These are phyloP conservation scores for Allium cepa DNA, from an alignment of 106 monocot genomes.

Conservation along the genomic window DNA sequence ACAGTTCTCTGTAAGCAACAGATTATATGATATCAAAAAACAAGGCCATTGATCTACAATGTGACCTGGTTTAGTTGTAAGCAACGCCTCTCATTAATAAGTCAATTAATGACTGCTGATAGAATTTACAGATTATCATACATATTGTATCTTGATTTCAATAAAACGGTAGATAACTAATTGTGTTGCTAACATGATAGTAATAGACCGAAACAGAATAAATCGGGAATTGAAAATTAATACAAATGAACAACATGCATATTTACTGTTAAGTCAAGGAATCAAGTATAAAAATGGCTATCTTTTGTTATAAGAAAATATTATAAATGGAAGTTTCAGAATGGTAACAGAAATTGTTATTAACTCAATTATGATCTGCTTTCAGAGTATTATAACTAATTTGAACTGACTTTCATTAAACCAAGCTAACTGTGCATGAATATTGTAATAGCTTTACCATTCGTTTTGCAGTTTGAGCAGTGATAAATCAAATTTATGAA, in stretches of 20 bases:
- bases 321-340: background rate
- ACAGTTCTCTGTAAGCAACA: too few relatives aligned
- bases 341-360: background rate
- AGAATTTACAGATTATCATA: background rate
- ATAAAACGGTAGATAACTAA: background rate
- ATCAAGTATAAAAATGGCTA: background rate
- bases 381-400: too few relatives aligned
- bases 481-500: too few relatives aligned
- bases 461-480: too few relatives aligned
- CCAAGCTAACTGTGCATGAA: too few relatives aligned
- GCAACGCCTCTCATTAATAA: background rate
- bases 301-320: background rate
- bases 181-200: background rate
- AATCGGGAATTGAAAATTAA: too few relatives aligned
- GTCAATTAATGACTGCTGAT: background rate
- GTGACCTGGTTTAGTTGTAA: background rate
- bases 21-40: too few relatives aligned
- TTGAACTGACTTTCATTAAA: too few relatives aligned
- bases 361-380: too few relatives aligned
- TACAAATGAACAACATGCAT: too few relatives aligned
- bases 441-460: too few relatives aligned
- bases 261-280: background rate
- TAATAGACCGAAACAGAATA: background rate
- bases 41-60: too few relatives aligned
- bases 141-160: background rate